Percentiles rank a stretch among this genome's conserved stretches.
phyloP scores from a whole-genome alignment of 176 grass and related monocot species.

The Leersia perrieri region DNA sequence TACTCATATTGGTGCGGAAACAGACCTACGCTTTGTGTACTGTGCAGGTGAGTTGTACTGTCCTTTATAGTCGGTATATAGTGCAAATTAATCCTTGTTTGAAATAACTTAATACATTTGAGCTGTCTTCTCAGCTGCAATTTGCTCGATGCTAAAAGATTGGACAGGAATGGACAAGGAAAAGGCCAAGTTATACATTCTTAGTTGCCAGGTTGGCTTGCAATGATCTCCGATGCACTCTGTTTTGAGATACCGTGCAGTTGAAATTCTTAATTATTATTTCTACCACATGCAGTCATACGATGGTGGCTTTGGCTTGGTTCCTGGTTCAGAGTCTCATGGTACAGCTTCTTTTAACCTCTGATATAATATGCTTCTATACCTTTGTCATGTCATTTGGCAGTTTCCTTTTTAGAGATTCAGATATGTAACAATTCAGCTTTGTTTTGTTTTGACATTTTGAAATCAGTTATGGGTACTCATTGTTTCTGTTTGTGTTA shows the following conservation, averaged over 20 bases:
- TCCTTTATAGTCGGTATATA: slow-evolving; percentile 21
- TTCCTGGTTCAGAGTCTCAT: slow-evolving; percentile 93
- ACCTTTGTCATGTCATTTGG: background rate
- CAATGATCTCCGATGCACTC: background rate
- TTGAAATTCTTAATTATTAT: slow-evolving; percentile 40
- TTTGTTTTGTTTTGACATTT: background rate
- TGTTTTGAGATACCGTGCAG: background rate
- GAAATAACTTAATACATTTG: background rate
- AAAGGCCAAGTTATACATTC: slow-evolving; percentile 78
- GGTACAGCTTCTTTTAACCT: slow-evolving; percentile 43
- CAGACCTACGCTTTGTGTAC: slow-evolving; percentile 86
- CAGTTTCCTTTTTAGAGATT: background rate
- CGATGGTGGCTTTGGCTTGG: slow-evolving; percentile 95
- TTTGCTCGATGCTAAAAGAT: slow-evolving; percentile 79
- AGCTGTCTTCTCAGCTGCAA: slow-evolving; percentile 68
- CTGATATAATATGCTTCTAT: slow-evolving; percentile 4
- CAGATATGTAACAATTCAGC: background rate
- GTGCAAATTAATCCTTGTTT: background rate
- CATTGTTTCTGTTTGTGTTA: slow-evolving; percentile 50
- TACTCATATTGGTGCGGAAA: slow-evolving; percentile 88
- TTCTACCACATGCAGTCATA: slow-evolving; percentile 67
- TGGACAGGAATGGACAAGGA: slow-evolving; percentile 92
- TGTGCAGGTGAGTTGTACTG: slow-evolving; percentile 75
- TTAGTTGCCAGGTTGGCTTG: slow-evolving; percentile 71
- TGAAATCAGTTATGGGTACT: slow-evolving; percentile 23